Percentiles rank a stretch among this genome's conserved stretches.
phyloP scores from a whole-genome alignment of 257 asterid species.

The Pogostemon cablin region DNA sequence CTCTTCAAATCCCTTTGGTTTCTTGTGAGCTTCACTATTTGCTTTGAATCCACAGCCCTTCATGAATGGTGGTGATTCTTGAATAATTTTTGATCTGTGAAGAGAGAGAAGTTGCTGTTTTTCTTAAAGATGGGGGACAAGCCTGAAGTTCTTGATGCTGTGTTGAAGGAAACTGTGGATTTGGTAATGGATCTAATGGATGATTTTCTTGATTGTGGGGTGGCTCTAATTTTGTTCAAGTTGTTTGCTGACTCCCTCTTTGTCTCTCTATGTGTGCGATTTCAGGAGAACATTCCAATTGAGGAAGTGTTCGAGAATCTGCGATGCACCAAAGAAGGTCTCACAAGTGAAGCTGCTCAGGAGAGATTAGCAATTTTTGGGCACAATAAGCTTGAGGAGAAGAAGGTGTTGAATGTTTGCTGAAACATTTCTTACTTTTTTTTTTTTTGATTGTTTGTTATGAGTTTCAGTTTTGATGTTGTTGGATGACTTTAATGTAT shows the following conservation, averaged over 20 bases:
- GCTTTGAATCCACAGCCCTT: constrained; percentile 27
- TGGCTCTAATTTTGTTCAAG: constrained; percentile 22
- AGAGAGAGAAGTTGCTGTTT: constrained; percentile 29
- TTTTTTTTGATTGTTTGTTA: not conserved
- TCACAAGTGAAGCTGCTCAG: constrained; percentile 69
- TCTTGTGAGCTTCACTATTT: constrained; percentile 22
- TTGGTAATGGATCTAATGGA: constrained; percentile 92
- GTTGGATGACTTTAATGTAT: not conserved
- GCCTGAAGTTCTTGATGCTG: constrained; percentile 95
- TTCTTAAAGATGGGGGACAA: constrained; percentile 73
- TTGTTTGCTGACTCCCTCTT: constrained; percentile 27
- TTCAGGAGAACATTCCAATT: constrained; percentile 93
- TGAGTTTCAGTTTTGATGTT: constrained; percentile 28
- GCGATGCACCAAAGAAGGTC: constrained; percentile 93
- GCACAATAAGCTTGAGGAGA: constrained; percentile 96
- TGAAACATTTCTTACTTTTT: constrained; percentile 6
- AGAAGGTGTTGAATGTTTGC: constrained; percentile 56
- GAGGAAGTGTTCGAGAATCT: constrained; percentile 96
- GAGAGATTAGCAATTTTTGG: constrained; percentile 95
- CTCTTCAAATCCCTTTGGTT: constrained; percentile 35
- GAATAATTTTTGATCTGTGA: constrained; percentile 43
- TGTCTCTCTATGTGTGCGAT: constrained; percentile 12
- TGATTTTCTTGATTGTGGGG: constrained; percentile 35
- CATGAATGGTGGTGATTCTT: constrained; percentile 44
- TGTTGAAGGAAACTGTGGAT: constrained; percentile 95